Conservation (phyloP, 768 basidiomycete species). For the Panaeolus cyanescens region DNA sequence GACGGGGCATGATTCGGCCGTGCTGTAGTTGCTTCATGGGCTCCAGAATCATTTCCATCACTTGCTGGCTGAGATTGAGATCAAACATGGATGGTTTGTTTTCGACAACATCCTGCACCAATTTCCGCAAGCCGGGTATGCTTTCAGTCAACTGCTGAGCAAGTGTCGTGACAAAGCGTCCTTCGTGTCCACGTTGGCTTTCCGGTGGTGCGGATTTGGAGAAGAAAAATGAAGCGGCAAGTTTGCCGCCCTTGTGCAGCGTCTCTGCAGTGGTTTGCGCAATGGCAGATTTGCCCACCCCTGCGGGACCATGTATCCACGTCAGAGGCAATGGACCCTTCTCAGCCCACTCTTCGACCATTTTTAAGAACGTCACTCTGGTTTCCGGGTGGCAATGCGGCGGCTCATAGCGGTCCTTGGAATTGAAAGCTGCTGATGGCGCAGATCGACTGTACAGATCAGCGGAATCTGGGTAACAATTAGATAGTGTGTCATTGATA, state of each 20-base stretch:
- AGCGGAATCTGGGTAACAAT: too few species aligned
- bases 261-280: conserved; percentile 12
- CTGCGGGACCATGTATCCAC: conserved; percentile 19
- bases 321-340: not conserved
- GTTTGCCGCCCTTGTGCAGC: not conserved
- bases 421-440: conserved; percentile 11
- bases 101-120: conserved; percentile 4
- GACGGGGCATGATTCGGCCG: too few species aligned
- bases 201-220: conserved; percentile 1
- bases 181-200: too few species aligned
- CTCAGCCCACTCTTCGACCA: conserved; percentile 10
- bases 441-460: too few species aligned
- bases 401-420: conserved; percentile 8
- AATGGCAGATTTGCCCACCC: conserved; percentile 19
- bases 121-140: conserved; percentile 6
- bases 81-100: conserved; percentile 8
- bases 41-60: conserved; percentile 7
- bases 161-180: too few species aligned
- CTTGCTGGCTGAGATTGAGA: conserved; percentile 9
- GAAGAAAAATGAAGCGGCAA: conserved; percentile 16
- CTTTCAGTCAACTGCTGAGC: not conserved
- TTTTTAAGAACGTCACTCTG: conserved; percentile 8
- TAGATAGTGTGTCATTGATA: too few species aligned
- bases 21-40: too few species aligned
- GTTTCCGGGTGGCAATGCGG: conserved; percentile 16